Evolutionary conservation across 768 basidiomycete genomes (phyloP).

Genomic region (Trametes maxima): DNA sequence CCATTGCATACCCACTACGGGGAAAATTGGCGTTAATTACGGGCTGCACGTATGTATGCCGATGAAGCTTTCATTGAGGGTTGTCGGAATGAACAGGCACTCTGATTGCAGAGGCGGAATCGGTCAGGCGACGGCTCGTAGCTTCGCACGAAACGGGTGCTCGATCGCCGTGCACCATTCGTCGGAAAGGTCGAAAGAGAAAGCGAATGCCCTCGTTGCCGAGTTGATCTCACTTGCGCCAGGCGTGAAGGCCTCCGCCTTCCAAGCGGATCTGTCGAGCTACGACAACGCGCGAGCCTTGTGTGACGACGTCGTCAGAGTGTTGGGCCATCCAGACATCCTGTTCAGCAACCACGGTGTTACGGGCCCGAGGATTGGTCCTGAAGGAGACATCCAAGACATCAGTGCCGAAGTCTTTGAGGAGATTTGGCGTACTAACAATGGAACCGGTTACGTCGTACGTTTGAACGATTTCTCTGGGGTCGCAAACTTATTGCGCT

Average conservation of each 20-base stretch:
- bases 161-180: slow-evolving; percentile 55
- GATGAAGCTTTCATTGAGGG: no score
- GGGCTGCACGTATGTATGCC: slow-evolving; percentile 39
- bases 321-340: slow-evolving; percentile 52
- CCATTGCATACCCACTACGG: slow-evolving; percentile 21
- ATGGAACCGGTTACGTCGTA: slow-evolving; percentile 50
- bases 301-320: slow-evolving; percentile 44
- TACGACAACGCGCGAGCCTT: slow-evolving; percentile 49
- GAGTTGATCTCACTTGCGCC: slow-evolving; percentile 34
- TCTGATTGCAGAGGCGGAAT: slow-evolving; percentile 49
- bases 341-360: slow-evolving; percentile 55
- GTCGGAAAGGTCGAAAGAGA: slow-evolving; percentile 36
- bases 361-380: slow-evolving; percentile 44
- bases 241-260: slow-evolving; percentile 44
- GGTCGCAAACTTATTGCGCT: neutral
- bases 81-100: neutral
- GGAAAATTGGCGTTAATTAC: slow-evolving; percentile 41
- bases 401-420: slow-evolving; percentile 49
- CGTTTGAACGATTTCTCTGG: slow-evolving; percentile 10
- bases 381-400: slow-evolving; percentile 47
- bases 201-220: slow-evolving; percentile 43
- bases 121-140: slow-evolving; percentile 50
- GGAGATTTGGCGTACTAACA: slow-evolving; percentile 48
- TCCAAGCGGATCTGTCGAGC: slow-evolving; percentile 51
- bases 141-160: slow-evolving; percentile 46